These are phyloP conservation scores for Yamadazyma akitaensis DNA, from an alignment of 805 yeast species.

Conservation along the genomic window DNA sequence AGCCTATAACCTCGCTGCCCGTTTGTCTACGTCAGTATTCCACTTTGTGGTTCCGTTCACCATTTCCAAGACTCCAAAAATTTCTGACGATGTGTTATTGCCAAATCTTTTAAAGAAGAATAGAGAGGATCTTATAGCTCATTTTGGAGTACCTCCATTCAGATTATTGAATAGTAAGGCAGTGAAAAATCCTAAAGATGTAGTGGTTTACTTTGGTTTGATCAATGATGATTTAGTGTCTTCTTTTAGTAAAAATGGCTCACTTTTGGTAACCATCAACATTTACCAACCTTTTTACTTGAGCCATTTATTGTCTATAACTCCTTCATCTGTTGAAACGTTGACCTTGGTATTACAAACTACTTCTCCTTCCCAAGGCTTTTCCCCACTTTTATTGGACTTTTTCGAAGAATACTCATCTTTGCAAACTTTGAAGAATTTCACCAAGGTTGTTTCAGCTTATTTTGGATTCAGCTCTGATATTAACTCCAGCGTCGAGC, in stretches of 20 bases:
- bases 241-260: constrained; percentile 34
- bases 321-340: constrained; percentile 54
- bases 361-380: constrained; percentile 28
- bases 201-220: constrained; percentile 64
- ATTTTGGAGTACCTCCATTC: constrained; percentile 28
- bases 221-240: constrained; percentile 42
- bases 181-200: constrained; percentile 36
- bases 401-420: constrained; percentile 58
- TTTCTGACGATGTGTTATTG: constrained; percentile 4
- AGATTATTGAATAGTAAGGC: constrained; percentile 25
- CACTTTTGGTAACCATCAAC: constrained; percentile 54
- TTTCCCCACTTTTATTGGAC: constrained; percentile 74
- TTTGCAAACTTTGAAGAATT: constrained; percentile 43
- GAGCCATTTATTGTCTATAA: constrained; percentile 41
- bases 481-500: constrained; percentile 35
- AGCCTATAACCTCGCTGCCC: constrained; percentile 55
- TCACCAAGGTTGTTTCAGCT: constrained; percentile 51
- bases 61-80: constrained; percentile 4
- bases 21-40: constrained; percentile 54
- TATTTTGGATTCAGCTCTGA: constrained; percentile 49
- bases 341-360: constrained; percentile 67
- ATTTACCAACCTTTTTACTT: constrained; percentile 73
- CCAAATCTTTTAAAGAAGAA: constrained; percentile 9
- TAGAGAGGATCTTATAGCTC: constrained; percentile 21
- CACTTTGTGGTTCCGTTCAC: constrained; percentile 56